phyloP scores from a whole-genome alignment of 371 early-diverging fungal species.

The Umbelopsis sp. region DNA sequence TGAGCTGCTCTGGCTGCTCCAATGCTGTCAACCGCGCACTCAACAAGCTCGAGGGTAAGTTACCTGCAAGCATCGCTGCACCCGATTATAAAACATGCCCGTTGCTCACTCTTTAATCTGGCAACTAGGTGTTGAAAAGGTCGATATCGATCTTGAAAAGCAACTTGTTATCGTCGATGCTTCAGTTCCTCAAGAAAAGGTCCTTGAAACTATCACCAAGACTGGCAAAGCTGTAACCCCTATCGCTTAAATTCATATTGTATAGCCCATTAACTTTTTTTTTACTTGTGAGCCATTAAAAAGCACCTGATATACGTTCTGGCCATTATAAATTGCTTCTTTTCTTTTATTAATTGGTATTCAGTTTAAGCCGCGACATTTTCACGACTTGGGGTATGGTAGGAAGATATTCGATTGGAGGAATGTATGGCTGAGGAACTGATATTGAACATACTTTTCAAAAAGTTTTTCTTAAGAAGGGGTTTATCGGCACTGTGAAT shows the following conservation, averaged over 20 bases:
- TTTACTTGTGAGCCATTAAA: neutral
- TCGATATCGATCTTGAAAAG: conserved; percentile 71
- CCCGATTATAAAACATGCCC: neutral
- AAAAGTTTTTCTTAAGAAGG: neutral
- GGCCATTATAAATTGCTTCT: neutral
- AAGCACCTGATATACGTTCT: neutral
- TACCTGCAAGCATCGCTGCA: neutral
- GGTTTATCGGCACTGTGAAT: neutral
- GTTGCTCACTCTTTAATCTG: neutral
- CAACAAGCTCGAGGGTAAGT: conserved; percentile 57
- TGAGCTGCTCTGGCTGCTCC: conserved; percentile 85
- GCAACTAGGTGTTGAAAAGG: conserved; percentile 50
- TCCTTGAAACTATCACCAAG: conserved; percentile 76
- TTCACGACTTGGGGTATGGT: neutral
- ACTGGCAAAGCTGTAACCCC: conserved; percentile 57
- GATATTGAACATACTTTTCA: conserved; percentile 15
- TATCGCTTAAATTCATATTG: neutral
- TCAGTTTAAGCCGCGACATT: neutral
- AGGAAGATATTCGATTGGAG: neutral
- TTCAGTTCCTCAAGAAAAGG: conserved; percentile 53
- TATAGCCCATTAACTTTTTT: neutral
- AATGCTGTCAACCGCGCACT: conserved; percentile 79
- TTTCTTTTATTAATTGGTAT: neutral
- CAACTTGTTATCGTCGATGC: conserved; percentile 67
- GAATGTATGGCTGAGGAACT: neutral